Evolutionary conservation across 2,329 filamentous ascomycete species (phyloP), one percentile per base, ranked within the genome.

Genomic region (Botrytis cinerea): DNA sequence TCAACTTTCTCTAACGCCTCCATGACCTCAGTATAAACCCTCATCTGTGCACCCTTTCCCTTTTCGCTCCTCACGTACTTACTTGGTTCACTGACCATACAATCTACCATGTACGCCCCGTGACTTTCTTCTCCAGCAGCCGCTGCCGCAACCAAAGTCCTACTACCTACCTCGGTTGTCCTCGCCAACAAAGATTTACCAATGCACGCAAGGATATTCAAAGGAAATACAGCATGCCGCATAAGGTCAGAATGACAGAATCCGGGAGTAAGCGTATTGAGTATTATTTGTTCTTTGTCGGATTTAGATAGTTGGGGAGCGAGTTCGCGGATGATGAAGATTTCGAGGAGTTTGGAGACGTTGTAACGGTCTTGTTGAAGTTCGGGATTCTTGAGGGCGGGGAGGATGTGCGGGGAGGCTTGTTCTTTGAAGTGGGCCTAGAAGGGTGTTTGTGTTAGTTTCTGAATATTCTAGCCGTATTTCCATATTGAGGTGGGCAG

Each of bases 1-100:
- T 85, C 81, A 46, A 86, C 81, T 4, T 70, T 80, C 68, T 87
- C 84, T 45, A 87, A 71, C 32, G 84, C 79, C 18, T 76, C 81
- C 74, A 83, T 64, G 76, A 87, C 75, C 79, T 87, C 84, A 25
- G 77, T 80, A 78, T 82, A 87, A 4, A 85, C 78, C 73, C 79
- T 82, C 63, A 78, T 77, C 73, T 83, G 83, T 80, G 68, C 74
- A 70, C 79, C 71, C 54, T 78, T 76, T 0, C 84, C 85, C 48
- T 84, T 80, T 8, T 81, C 78, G 8, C 84, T 83, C 70, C 78
- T 71, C 3, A 83, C 83, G 75, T 79, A 83, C 0, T 72, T 69
- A 63, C 82, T 83, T 2, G 79, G 78, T 48, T 78, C 76, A 40
- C 72, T 75, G n/a, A 79, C 72, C 38, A 62, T 63, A 63, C 78